These are phyloP conservation scores for Diospyros lotus DNA, from an alignment of 148 eudicot species.

Conservation along the genomic window DNA sequence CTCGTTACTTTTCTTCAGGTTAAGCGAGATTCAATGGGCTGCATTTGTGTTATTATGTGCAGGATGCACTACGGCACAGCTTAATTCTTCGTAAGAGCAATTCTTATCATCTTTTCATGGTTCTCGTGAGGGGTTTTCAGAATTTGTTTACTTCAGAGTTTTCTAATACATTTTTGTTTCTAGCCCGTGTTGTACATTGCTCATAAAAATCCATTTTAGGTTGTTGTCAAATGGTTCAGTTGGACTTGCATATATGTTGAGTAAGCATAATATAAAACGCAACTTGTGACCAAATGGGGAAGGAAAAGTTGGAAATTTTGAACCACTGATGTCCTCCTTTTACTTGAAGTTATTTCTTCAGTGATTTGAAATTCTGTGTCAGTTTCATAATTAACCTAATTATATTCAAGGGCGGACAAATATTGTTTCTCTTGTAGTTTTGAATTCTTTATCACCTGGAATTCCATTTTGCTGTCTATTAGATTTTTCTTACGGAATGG, in stretches of 20 bases:
- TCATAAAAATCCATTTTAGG: background rate
- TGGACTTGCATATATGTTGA: conserved; percentile 6
- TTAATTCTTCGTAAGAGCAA: conserved; percentile 74
- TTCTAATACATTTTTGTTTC: background rate
- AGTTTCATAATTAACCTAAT: too few species aligned
- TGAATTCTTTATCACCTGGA: background rate
- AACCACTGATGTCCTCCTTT: conserved; percentile 5
- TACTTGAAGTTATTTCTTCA: background rate
- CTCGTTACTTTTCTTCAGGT: conserved; percentile 43
- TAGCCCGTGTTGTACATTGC: background rate
- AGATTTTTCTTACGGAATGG: conserved; percentile 11
- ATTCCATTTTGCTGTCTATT: background rate
- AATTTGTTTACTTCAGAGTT: background rate
- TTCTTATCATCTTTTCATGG: background rate
- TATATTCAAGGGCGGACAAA: too few species aligned
- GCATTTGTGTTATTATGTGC: conserved; percentile 91
- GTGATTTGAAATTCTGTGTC: background rate
- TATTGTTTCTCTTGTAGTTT: too few species aligned
- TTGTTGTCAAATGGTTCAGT: conserved; percentile 1
- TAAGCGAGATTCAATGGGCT: conserved; percentile 98
- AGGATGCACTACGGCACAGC: conserved; percentile 99
- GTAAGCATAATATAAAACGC: background rate
- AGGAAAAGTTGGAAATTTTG: background rate
- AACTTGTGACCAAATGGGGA: background rate
- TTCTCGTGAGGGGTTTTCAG: background rate